Evolutionary conservation across 2,329 filamentous ascomycete genomes (phyloP).

Genomic region (Amphichorda felina): DNA sequence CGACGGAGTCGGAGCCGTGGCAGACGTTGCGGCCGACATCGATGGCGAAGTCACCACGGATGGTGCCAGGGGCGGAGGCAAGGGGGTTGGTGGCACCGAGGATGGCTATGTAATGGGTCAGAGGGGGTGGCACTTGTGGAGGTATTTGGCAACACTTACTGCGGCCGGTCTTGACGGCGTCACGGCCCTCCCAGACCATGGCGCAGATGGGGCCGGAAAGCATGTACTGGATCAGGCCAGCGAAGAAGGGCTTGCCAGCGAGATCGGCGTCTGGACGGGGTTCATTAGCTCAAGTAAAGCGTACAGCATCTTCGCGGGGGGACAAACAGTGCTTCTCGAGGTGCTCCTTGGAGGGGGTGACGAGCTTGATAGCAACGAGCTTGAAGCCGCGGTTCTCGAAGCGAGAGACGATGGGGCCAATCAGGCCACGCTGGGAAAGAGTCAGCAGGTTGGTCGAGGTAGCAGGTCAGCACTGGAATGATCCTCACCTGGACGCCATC

Average conservation of each 20-base stretch:
- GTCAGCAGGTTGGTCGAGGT: conserved; percentile 9
- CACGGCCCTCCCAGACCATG: conserved; percentile 99
- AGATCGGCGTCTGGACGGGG: conserved; percentile 62
- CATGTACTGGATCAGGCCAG: conserved; percentile 82
- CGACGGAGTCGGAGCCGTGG: conserved; percentile 97
- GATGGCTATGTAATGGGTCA: conserved; percentile 41
- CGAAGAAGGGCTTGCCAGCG: conserved; percentile 91
- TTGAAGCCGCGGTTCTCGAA: conserved; percentile 98
- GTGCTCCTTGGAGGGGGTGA: conserved; percentile 80
- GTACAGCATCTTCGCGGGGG: too few relatives aligned
- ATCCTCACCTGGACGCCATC: conserved; percentile 86
- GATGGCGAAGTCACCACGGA: conserved; percentile 87
- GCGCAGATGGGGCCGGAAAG: conserved; percentile 90
- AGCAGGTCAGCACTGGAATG: not conserved
- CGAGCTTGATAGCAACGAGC: conserved; percentile 95
- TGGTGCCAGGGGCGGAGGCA: conserved; percentile 89
- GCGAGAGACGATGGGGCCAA: conserved; percentile 94
- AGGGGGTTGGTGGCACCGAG: conserved; percentile 99
- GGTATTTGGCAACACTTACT: conserved; percentile 35
- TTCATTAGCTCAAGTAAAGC: too few relatives aligned
- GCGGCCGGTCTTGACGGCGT: conserved; percentile 97
- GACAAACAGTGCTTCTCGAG: conserved; percentile 89
- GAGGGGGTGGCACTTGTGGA: not conserved
- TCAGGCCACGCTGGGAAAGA: conserved; percentile 68
- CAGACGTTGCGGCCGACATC: conserved; percentile 89